Base-by-base conservation (phyloP, 2,329 filamentous ascomycete genomes). In the Fusarium euwallaceae region DNA sequence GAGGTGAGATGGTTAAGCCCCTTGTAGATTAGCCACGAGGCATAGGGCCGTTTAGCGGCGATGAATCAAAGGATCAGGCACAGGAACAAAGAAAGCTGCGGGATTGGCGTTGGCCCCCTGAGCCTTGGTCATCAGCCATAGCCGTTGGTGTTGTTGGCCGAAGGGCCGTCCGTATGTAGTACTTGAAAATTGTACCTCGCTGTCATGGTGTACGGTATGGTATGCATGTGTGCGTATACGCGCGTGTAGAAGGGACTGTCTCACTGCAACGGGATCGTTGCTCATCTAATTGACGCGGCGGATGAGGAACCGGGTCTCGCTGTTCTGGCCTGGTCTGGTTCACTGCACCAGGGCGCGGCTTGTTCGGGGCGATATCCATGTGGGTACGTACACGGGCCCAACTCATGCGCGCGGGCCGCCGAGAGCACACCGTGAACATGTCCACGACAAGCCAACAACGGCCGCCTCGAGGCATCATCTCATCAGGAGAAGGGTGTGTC, bases 1-100 rank as follows among this genome's bases (percentile, higher is more conserved):
- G 73, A 78, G 56, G 43, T 60, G 68, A 68, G 70, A 61, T 71
- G 41, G 66, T 80, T 79, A 77, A 75, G 48, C 76, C 73, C 39
- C 69, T 74, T 79, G 75, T 61, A 69, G 76, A 68, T 75, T 78
- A 77, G 77, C 67, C 61, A 70, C 67, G 60, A 74, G 72, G 66
- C 64, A 64, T 72, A 76, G 66, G 66, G 70, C 60, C 24, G 24
- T 66, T 75, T 68, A 73, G 58, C 63, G 61, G 53, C 66, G 53
- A 71, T 53, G 64, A 61, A 56, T 64, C 58, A 61, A 75, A 73
- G 59, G 53, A 74, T 75, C 60, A 73, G 69, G 72, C 39, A 72
- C 72, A 61, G 61, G 53, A 43, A 22, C 41, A 69, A 51, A 70
- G 53, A 72, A 70, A 67, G 69, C 24, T 66, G 61, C 39, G 64